Base-by-base conservation (phyloP, 2,329 filamentous ascomycete genomes). In the Sphaerulina populicola region DNA sequence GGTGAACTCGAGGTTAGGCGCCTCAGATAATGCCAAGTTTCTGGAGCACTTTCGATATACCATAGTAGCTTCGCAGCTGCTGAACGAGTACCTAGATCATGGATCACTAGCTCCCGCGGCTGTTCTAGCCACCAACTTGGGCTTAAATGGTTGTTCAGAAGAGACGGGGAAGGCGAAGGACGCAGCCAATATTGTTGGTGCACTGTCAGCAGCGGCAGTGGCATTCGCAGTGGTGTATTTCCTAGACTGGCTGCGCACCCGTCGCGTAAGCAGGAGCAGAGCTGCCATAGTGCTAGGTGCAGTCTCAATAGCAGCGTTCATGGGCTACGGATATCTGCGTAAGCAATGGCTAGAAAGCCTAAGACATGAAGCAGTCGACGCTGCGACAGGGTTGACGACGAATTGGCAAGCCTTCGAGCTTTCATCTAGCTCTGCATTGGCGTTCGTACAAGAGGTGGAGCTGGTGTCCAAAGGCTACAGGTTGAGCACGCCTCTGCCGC, bases 31-130 rank as follows among this genome's bases (percentile, higher is more conserved):
- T 65, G 78, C 84, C 60, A 83, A 83, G 59, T 95, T 96, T 63
- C 77, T 95, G 53, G 90, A 96, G 69, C 86, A 89, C 65, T 96
- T 96, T 64, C 86, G 90, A 57, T 96, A 96, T 70, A 85, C 87
- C 18, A 87, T 96, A 58, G 86, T 96, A 64, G 89, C 89, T 45
- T 96, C 90, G 18, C 89, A 95, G 66, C 77, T 96, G 11, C 75
- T 96, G 37, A 88, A 81, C 62, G 85, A 85, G 37, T 79, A 85
- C 59, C 61, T 68, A 7, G 68, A 70, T 47, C 70, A 72, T 55
- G 69, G 68, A 27, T 64, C 69, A 11, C 54, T 73, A 39, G 68
- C 69, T 33, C 63, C 68, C 1, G 42, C 51, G 12, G 50, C 59
- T 9, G 49, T 48, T 6, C 39, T 44, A 9, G 29, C 49, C 3